Evolutionary conservation across 768 basidiomycete species (phyloP).

Genomic region (Leccinum arenicola): DNA sequence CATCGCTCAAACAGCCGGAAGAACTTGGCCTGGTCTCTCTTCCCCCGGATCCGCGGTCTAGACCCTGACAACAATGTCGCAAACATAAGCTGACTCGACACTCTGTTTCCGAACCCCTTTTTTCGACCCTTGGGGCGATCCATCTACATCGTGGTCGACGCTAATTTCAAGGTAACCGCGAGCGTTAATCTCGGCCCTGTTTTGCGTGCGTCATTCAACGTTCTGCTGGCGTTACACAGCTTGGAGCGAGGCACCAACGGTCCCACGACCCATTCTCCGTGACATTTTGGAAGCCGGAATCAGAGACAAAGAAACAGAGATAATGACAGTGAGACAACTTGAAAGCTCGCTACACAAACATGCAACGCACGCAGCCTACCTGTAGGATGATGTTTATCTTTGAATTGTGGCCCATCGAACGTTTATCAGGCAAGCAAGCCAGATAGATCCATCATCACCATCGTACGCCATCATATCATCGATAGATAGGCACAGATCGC

Average conservation of each 20-base stretch:
- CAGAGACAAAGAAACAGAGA: neutral
- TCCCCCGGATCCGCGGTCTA: neutral
- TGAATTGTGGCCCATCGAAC: neutral
- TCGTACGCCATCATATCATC: neutral
- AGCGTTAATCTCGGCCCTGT: neutral
- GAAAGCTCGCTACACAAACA: neutral
- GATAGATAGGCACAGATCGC: constrained; percentile 8
- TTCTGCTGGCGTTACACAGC: neutral
- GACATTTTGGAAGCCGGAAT: neutral
- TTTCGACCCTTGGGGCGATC: neutral
- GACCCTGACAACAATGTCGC: neutral
- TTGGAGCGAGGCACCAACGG: neutral
- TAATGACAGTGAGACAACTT: neutral
- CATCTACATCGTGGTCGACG: neutral
- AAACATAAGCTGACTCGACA: neutral
- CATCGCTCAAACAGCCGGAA: neutral
- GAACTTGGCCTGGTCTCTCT: neutral
- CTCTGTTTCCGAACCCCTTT: neutral
- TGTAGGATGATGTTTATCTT: constrained; percentile 6
- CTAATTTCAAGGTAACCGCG: neutral
- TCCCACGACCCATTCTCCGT: neutral
- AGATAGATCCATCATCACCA: neutral
- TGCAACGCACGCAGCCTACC: neutral
- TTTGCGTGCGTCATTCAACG: neutral
- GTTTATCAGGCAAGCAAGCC: constrained; percentile 9